Evolutionary conservation across 176 grass and related monocot species (phyloP), one percentile per base, ranked within the genome.

Genomic region (Carex myosuroides): DNA sequence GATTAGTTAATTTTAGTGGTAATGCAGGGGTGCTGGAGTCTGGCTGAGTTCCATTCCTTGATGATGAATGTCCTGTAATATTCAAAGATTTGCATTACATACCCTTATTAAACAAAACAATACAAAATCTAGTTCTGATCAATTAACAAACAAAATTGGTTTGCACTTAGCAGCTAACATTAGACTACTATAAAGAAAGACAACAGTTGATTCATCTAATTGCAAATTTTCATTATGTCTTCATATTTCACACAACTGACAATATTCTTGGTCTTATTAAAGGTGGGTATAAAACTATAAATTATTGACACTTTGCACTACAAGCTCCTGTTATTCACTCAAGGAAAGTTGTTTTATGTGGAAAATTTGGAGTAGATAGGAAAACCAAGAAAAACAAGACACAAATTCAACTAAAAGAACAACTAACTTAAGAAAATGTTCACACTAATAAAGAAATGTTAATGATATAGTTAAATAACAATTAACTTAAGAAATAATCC

Each of bases 61-160:
- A 70, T 91, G 90, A 86, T 98, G 95, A 42, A 98, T 63, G 65
- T 95, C 95, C 94, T 94, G 88, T 89, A 80, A 80, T 74, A 35
- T 75, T 44, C 14, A 60, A 56, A 59, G 11, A n/a, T 50, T 21
- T 59, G 9, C 60, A 29, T 53, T 60, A 79, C 20, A 63, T 39
- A 39, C n/a, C n/a, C 41, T 8, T 30, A 22, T 75, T 3, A 76
- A 55, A 76, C 21, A 14, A 76, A 76, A 76, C 66, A 74, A 24
- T 20, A 68, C 1, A 76, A 54, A 76, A 33, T 37, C 13, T 76
- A 30, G 20, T 55, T 13, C 22, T 32, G 13, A 26, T 56, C 32
- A 54, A 5, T 32, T 32, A 56, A 50, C 73, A 32, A 56, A 56
- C 1, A 77, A 73, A 32, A 48, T 22, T 26, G 12, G 12, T 16